Evolutionary conservation across 257 asterid species (phyloP), one percentile per base, ranked within the genome.

Genomic region (Pogostemon cablin): DNA sequence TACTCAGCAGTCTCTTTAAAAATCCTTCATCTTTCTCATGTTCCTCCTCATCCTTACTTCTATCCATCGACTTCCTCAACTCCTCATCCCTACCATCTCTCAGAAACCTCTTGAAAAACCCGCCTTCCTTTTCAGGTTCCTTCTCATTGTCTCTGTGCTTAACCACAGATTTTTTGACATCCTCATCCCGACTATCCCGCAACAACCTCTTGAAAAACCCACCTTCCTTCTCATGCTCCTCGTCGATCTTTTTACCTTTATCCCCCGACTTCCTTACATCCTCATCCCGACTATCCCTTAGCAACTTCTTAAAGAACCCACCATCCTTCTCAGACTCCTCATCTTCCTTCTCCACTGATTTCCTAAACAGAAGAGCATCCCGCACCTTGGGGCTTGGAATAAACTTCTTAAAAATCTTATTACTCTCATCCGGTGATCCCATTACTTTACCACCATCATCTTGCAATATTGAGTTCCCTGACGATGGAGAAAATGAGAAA

Each of bases 21-120:
- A 86, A 88, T 38, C 88, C 84, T 9, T 87, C 80, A 56, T 88
- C 95, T 77, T 84, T 86, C 73, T 87, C 92, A 47, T 81, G 86
- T 17, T 82, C 88, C 69, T 80, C 90, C 53, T 75, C 86, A 52
- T 81, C 81, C 49, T 81, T 84, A 55, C 60, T 64, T 74, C 69
- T 89, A 62, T 83, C 95, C 75, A 61, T 71, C 5, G 88, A 72
- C 83, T 84, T 87, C 79, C 86, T 85, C 46, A 74, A 64, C 9
- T 86, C 96, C 71, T 90, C 98, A 68, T 93, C 97, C 80, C 83
- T 83, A 75, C 86, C 86, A 75, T 88, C 98, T 86, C 87, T 86
- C 78, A 93, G 67, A 69, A 93, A 74, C 86, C 88, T 86, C 86
- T 80, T 87, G 66, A 88, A 85, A 74, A 90, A 86, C 34, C 97